Percentiles rank a stretch among this genome's conserved stretches.
Evolutionary conservation across 2,329 filamentous ascomycete genomes (phyloP).

Genomic region (Fusarium duplospermum): DNA sequence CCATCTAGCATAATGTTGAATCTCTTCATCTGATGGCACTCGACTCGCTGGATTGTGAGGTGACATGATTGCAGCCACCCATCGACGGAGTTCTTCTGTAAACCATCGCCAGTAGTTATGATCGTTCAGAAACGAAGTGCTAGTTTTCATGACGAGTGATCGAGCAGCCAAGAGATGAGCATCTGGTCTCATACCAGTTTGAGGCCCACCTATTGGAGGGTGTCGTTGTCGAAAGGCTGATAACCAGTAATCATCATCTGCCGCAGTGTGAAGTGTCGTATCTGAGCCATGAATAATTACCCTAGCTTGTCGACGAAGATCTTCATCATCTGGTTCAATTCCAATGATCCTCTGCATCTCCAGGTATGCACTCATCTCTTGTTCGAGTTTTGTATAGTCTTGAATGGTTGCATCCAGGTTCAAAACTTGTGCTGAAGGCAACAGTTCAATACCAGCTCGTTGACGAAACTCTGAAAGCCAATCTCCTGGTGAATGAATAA

Average conservation of each 20-base stretch:
- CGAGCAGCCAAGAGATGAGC: slow-evolving; percentile 21
- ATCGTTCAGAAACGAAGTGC: slow-evolving; percentile 38
- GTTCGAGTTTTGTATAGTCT: slow-evolving; percentile 36
- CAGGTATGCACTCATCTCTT: slow-evolving; percentile 28
- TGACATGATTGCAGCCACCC: slow-evolving; percentile 42
- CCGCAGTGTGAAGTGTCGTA: slow-evolving; percentile 33
- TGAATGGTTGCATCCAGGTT: slow-evolving; percentile 31
- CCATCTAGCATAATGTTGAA: slow-evolving; percentile 44
- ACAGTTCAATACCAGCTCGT: slow-evolving; percentile 18
- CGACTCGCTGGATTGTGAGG: slow-evolving; percentile 39
- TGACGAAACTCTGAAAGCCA: slow-evolving; percentile 39
- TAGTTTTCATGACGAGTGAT: slow-evolving; percentile 26
- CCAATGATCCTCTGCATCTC: slow-evolving; percentile 29
- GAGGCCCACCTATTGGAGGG: slow-evolving; percentile 15
- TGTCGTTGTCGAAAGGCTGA: slow-evolving; percentile 37
- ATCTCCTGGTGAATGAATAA: slow-evolving; percentile 29
- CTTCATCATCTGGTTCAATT: slow-evolving; percentile 29
- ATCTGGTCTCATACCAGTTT: background rate
- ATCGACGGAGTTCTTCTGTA: slow-evolving; percentile 35
- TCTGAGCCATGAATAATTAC: slow-evolving; percentile 35
- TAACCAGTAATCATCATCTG: slow-evolving; percentile 40
- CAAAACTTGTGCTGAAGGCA: background rate
- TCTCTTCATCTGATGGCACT: slow-evolving; percentile 40
- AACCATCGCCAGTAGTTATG: slow-evolving; percentile 42
- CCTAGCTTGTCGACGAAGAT: slow-evolving; percentile 35